These are phyloP conservation scores for Komagataella pastoris DNA, from an alignment of 805 yeast genomes.

Conservation along the genomic window DNA sequence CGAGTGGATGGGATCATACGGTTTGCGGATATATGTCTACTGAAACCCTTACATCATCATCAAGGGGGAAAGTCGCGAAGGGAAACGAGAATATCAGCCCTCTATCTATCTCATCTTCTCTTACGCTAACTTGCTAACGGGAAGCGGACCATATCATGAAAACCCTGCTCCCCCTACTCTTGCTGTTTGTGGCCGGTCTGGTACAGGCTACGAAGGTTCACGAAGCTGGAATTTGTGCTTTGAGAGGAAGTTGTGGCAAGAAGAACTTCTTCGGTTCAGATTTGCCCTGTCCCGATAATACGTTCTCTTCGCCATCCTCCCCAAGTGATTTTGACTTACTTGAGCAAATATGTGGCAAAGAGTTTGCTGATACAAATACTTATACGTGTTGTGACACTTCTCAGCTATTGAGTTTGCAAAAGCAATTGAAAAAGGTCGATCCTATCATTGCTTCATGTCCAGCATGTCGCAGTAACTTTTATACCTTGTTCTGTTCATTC, in stretches of 20 bases:
- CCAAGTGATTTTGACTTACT: constrained; percentile 30
- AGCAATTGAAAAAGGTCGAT: constrained; percentile 61
- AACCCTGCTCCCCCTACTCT: not conserved
- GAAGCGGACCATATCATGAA: not conserved
- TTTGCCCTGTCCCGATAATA: constrained; percentile 63
- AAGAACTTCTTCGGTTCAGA: constrained; percentile 64
- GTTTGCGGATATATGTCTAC: not conserved
- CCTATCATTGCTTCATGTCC: constrained; percentile 83
- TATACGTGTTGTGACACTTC: constrained; percentile 55
- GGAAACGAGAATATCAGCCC: not conserved
- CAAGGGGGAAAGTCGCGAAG: not conserved
- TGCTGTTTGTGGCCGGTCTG: not conserved
- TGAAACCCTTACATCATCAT: not conserved
- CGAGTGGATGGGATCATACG: not conserved
- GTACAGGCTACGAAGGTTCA: not conserved
- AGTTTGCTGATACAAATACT: constrained; percentile 32
- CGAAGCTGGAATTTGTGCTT: not conserved
- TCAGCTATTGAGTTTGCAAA: constrained; percentile 44
- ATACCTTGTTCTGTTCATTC: constrained; percentile 72
- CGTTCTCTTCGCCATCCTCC: constrained; percentile 32
- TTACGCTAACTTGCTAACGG: not conserved
- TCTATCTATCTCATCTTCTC: not conserved
- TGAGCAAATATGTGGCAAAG: constrained; percentile 57
- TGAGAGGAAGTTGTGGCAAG: constrained; percentile 50
- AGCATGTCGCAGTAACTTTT: constrained; percentile 81